Evolutionary conservation across 495 filamentous ascomycete species (phyloP).

Genomic region (Halenospora varia): DNA sequence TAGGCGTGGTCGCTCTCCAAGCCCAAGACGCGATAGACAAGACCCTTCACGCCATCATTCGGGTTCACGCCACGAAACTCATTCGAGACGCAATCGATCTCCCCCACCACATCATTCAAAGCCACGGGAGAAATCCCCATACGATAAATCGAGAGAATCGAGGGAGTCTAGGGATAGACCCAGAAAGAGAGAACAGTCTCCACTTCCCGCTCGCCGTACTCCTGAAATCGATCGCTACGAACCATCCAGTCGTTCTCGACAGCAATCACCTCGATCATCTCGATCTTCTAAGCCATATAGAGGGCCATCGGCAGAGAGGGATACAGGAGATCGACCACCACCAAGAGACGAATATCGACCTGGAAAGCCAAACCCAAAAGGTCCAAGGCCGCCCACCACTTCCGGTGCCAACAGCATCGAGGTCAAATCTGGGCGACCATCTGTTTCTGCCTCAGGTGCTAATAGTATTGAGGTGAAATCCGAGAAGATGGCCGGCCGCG

Average conservation of each 20-base stretch:
- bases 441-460: constrained; percentile 20
- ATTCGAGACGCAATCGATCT: constrained; percentile 10
- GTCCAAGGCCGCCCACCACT: constrained; percentile 7
- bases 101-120: constrained; percentile 12
- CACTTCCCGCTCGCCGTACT: constrained; percentile 8
- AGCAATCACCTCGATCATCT: constrained; percentile 19
- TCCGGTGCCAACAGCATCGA: constrained; percentile 24
- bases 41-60: constrained; percentile 9
- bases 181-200: constrained; percentile 9
- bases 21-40: constrained; percentile 12
- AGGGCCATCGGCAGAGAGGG: constrained; percentile 16
- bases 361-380: constrained; percentile 7
- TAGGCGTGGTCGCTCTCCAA: constrained; percentile 21
- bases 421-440: constrained; percentile 9
- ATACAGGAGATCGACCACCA: constrained; percentile 8
- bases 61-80: constrained; percentile 6
- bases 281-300: constrained; percentile 4
- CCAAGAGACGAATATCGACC: constrained; percentile 21
- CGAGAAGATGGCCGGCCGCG: constrained; percentile 34
- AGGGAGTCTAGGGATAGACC: too few species aligned
- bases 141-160: constrained; percentile 12
- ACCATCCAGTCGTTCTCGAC: constrained; percentile 18
- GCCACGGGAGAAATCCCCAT: constrained; percentile 15
- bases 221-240: constrained; percentile 26
- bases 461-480: constrained; percentile 32